Base-by-base conservation (phyloP, 2,329 filamentous ascomycete species). In the Mollisia scopiformis region DNA sequence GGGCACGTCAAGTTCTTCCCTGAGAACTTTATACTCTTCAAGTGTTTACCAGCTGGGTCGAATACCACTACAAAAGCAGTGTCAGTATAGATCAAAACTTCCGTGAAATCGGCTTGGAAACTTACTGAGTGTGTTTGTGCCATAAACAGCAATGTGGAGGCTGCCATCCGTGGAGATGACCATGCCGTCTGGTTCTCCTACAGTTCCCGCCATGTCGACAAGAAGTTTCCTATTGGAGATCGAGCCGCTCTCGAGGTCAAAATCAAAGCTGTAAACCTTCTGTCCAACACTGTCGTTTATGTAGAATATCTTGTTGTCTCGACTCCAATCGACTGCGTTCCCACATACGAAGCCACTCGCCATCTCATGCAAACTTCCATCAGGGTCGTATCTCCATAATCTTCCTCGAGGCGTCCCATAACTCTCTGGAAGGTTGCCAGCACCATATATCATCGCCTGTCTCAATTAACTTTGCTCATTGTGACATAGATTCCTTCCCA, bases 271-370 rank as follows among this genome's bases (percentile, higher is more conserved):
- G 46, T 53, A 58, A 16, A 47, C 52, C 37, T 57, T 57, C 28
- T 61, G 58, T 13, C 53, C 58, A 4, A 61, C 47, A 1, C 53
- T 57, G 33, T 61, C 58, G 41, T 61, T 57, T 33, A 61, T 33
- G 21, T 56, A 56, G 21, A 57, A 71, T 71, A 6, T 73, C 70
- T 55, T 76, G 75, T 57, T 73, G 75, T 58, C 62, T 72, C 6
- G 70, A 71, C 74, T 75, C 74, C 74, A 76, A 10, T 68, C 71
- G 23, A 76, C 61, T 3, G 74, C 74, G 68, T 76, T 76, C 2
- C 74, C 74, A 66, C 73, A 75, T 10, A 75, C 63, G 28, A 76
- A 63, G 0, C 75, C 74, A 7, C 62, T 68, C n/a, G 43, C 23
- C 73, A 75, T 75, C 61, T 71, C 56, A 66, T 73, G 70, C 43